Evolutionary conservation across 805 yeast species (phyloP).

Genomic region (Metschnikowia hibisci): DNA sequence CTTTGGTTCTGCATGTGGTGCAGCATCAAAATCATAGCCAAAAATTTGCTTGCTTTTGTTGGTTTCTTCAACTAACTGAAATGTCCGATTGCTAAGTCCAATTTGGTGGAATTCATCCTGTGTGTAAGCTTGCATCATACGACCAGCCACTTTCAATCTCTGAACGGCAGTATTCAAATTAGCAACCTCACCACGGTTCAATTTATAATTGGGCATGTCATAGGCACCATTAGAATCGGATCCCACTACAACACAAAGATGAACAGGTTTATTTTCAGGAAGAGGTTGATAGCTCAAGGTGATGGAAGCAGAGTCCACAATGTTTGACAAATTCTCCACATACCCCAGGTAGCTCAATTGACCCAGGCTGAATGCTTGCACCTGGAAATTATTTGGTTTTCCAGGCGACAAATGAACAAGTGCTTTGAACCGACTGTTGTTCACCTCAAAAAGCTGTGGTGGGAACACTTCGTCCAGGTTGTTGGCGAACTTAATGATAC

Average conservation of each 20-base stretch:
- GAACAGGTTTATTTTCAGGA: slow-evolving; percentile 68
- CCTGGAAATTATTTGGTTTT: slow-evolving; percentile 47
- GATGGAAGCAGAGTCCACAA: slow-evolving; percentile 24
- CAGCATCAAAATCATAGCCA: slow-evolving; percentile 46
- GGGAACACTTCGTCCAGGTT: slow-evolving; percentile 50
- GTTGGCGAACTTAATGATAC: slow-evolving; percentile 31
- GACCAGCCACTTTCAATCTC: slow-evolving; percentile 75
- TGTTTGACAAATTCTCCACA: slow-evolving; percentile 14
- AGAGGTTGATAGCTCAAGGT: slow-evolving; percentile 43
- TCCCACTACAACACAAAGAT: slow-evolving; percentile 72
- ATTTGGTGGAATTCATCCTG: slow-evolving; percentile 80
- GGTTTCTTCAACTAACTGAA: slow-evolving; percentile 64
- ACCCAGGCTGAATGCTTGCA: slow-evolving; percentile 40
- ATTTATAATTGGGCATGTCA: slow-evolving; percentile 60
- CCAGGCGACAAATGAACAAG: slow-evolving; percentile 68
- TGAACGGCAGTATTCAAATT: slow-evolving; percentile 64
- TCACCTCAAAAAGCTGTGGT: slow-evolving; percentile 65
- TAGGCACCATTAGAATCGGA: slow-evolving; percentile 66
- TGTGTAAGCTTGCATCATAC: slow-evolving; percentile 89
- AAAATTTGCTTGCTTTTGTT: slow-evolving; percentile 25
- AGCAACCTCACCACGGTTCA: slow-evolving; percentile 53
- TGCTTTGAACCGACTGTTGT: slow-evolving; percentile 69
- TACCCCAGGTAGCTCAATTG: slow-evolving; percentile 32
- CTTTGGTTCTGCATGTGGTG: slow-evolving; percentile 58
- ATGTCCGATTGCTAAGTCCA: slow-evolving; percentile 76